Base-by-base conservation (phyloP, 1,139 yeast species). In the Lizanozyma gosingica region DNA sequence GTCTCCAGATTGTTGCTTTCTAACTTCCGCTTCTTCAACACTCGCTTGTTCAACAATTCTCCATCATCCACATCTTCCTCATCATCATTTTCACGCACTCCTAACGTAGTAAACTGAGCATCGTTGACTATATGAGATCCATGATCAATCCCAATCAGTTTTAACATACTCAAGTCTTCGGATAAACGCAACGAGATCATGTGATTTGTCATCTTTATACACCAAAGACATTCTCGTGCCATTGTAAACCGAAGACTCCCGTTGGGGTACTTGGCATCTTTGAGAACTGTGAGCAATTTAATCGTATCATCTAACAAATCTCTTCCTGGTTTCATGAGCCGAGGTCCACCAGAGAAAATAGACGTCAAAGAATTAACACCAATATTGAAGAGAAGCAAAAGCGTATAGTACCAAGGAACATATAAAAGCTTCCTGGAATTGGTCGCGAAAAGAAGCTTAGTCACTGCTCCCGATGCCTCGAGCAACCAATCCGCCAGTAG, bases 181-280 rank as follows among this genome's bases (percentile, higher is more conserved):
- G 64, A 56, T 40, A 76, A 57, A 41, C 78, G 59, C 42, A 76
- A 58, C 14, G 70, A 58, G 38, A 76, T 57, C 47, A 77, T 67
- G 44, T 74, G 73, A 48, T 76, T 77, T 40, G 78, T 61, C 63
- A 72, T 74, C 45, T 76, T 76, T 34, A 80, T 54, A 1, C 78
- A 80, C 86, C 86, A 80, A 22, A 76, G 54, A 51, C 83, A 76
- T 52, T 80, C 85, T 40, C 68, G 65, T 9, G 74, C 77, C 86
- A 80, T 80, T 38, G 66, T 69, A 51, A 73, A 22, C 29, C 29
- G 29, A 22, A 11, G 29, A 6, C 11, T 11, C 11, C 29, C 29
- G 29, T 22, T 22, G 11, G 29, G 29, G 29, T 22, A 22, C 11
- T 22, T 22, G 11, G 29, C 29, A 22, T 22, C 29, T 36, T 58